Percentiles rank a stretch among this genome's conserved stretches.
These are phyloP conservation scores for Themeda triandra DNA, from an alignment of 176 grass and related monocot species.

Conservation along the genomic window DNA sequence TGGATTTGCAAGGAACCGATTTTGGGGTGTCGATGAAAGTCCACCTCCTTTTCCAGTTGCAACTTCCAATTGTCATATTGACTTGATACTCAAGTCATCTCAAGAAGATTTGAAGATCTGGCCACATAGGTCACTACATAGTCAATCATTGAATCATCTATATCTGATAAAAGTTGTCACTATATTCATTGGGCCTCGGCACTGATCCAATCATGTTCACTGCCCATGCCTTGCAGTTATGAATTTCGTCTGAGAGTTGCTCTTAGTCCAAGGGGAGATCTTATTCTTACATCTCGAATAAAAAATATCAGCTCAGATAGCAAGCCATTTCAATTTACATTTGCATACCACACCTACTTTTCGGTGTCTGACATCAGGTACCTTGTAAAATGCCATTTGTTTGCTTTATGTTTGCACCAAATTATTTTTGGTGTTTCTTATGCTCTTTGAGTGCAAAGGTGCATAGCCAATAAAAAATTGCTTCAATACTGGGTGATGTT, in stretches of 20 bases:
- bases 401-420: neutral
- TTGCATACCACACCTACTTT: constrained; percentile 77
- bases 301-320: constrained; percentile 58
- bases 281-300: constrained; percentile 68
- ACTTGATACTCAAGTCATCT: constrained; percentile 70
- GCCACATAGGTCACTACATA: constrained; percentile 64
- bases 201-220: constrained; percentile 2
- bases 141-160: constrained; percentile 10
- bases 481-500: neutral
- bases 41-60: constrained; percentile 46
- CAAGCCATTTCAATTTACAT: constrained; percentile 80
- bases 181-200: neutral
- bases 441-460: neutral
- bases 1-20: constrained; percentile 71
- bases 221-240: constrained; percentile 47
- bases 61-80: constrained; percentile 44
- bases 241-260: constrained; percentile 72
- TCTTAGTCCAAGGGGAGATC: constrained; percentile 62
- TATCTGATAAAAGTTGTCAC: neutral
- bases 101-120: constrained; percentile 72
- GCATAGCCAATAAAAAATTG: neutral
- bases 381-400: neutral
- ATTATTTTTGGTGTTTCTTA: neutral
- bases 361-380: constrained; percentile 90
- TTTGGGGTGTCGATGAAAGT: constrained; percentile 65